These are phyloP conservation scores for Ceraceosorus bombacis DNA, from an alignment of 1,284 basidiomycete species.

Conservation along the genomic window DNA sequence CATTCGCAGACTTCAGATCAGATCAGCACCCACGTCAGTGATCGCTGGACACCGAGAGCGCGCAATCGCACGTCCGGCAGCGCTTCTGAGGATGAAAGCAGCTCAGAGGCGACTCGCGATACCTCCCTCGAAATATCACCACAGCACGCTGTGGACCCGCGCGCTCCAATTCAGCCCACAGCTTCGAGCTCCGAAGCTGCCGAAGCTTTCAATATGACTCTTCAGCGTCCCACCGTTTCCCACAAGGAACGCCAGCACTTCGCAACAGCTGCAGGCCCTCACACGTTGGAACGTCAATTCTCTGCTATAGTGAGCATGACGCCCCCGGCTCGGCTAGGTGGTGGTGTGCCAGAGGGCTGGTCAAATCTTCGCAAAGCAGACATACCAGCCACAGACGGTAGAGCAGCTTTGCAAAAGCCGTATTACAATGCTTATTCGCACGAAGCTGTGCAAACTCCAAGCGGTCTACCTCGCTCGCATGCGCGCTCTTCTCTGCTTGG, in stretches of 20 bases:
- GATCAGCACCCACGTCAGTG: not conserved
- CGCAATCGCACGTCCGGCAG: not conserved
- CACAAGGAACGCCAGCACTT: slow-evolving; percentile 2
- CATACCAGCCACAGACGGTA: no score
- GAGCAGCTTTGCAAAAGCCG: no score
- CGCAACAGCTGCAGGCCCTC: not conserved
- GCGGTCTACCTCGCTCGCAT: slow-evolving; percentile 23
- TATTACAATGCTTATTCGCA: not conserved
- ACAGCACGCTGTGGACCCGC: not conserved
- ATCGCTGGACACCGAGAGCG: not conserved
- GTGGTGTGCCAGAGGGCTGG: slow-evolving; percentile 14
- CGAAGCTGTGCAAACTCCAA: not conserved
- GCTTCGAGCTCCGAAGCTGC: not conserved
- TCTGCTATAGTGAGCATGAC: slow-evolving; percentile 27
- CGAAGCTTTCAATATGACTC: not conserved
- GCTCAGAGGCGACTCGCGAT: not conserved
- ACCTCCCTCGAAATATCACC: not conserved
- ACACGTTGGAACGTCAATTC: slow-evolving; percentile 1
- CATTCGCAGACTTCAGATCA: not conserved
- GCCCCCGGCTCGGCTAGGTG: slow-evolving; percentile 27
- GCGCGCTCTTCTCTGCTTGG: slow-evolving; percentile 5
- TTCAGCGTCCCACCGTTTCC: not conserved
- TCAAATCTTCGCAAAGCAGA: slow-evolving; percentile 5
- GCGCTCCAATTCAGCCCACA: not conserved
- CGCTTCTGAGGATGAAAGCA: slow-evolving; percentile 5